Percentiles rank a stretch among this genome's conserved stretches.
These are phyloP conservation scores for Umbelopsis ramanniana DNA, from an alignment of 192 early-diverging fungal genomes.

Conservation along the genomic window DNA sequence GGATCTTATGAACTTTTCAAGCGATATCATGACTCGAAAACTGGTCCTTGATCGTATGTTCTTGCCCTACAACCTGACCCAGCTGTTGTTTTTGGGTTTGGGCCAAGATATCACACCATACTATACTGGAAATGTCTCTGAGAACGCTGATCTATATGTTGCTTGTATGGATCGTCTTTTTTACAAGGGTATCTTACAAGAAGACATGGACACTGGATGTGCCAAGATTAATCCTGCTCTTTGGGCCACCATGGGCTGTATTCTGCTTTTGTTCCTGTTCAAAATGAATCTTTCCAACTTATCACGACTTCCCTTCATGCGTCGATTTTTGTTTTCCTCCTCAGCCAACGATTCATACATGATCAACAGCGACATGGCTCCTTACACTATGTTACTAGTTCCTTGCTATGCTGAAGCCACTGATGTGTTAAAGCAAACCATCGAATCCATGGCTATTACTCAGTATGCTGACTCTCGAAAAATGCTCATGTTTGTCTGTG, in stretches of 20 bases:
- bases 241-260: conserved; percentile 43
- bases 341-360: conserved; percentile 11
- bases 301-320: conserved; percentile 36
- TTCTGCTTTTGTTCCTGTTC: conserved; percentile 37
- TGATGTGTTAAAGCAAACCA: conserved; percentile 59
- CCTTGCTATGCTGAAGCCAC: conserved; percentile 76
- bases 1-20: conserved; percentile 31
- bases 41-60: conserved; percentile 42
- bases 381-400: conserved; percentile 58
- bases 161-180: conserved; percentile 36
- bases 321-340: conserved; percentile 27
- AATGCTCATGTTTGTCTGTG: conserved; percentile 70
- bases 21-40: conserved; percentile 28
- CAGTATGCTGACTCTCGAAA: conserved; percentile 74
- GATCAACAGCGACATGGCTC: neutral
- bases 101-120: conserved; percentile 40
- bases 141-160: conserved; percentile 19
- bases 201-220: conserved; percentile 27
- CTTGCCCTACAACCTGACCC: conserved; percentile 34
- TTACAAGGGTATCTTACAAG: conserved; percentile 30
- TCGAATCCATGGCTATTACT: conserved; percentile 64
- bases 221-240: conserved; percentile 39
- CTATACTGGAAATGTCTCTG: conserved; percentile 32
- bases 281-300: conserved; percentile 45
- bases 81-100: conserved; percentile 38